A percentile compares a stretch with the other conserved stretches of the same genome.
These are phyloP conservation scores for Eucalyptus rudis DNA, from an alignment of 345 rosid genomes.

Conservation along the genomic window DNA sequence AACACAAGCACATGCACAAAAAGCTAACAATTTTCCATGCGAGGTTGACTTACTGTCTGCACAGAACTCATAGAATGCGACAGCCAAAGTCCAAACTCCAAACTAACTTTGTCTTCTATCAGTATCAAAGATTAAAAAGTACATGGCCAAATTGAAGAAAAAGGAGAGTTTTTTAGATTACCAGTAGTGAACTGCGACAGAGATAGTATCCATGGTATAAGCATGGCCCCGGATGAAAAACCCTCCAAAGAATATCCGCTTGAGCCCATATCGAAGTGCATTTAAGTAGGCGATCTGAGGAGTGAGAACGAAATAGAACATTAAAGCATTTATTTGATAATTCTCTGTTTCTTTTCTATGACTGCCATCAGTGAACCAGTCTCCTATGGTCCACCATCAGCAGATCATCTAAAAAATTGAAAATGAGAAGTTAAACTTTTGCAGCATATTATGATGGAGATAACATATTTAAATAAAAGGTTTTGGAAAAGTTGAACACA, in stretches of 20 bases:
- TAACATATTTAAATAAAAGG: not conserved
- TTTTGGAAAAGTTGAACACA: not conserved
- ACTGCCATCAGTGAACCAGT: not conserved
- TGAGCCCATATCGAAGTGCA: constrained; percentile 77
- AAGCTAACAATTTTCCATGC: not conserved
- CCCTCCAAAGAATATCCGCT: constrained; percentile 71
- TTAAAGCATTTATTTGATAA: not conserved
- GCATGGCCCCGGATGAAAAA: constrained; percentile 66
- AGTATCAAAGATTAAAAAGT: not conserved
- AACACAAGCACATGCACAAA: not conserved
- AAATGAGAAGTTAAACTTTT: not conserved
- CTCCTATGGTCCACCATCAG: not conserved
- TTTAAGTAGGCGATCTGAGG: constrained; percentile 67
- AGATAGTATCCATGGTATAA: constrained; percentile 75
- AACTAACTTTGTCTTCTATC: not conserved
- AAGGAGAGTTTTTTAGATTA: constrained; percentile 1
- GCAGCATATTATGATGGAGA: not conserved
- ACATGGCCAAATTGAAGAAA: not conserved
- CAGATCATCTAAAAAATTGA: not conserved
- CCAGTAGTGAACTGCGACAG: constrained; percentile 78
- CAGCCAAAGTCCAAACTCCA: not conserved
- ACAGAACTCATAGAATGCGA: not conserved
- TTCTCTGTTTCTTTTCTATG: not conserved
- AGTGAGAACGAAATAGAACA: not conserved
- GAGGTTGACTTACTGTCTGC: not conserved